These are phyloP conservation scores for Leccinum truebloodii DNA, from an alignment of 768 basidiomycete species.

Conservation along the genomic window DNA sequence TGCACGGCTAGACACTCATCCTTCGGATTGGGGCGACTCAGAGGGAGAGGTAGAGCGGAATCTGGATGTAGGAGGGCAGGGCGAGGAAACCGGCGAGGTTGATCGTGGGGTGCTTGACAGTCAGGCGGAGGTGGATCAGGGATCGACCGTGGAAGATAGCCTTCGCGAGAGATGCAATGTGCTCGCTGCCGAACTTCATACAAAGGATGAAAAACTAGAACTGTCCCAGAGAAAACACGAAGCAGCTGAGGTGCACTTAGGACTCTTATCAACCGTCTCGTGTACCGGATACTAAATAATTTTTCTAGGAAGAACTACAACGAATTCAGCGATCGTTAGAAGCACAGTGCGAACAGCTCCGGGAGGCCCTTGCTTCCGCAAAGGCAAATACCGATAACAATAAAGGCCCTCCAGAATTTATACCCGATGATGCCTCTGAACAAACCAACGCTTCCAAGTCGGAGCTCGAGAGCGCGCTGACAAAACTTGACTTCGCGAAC, in stretches of 20 bases:
- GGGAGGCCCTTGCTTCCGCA: slow-evolving; percentile 13
- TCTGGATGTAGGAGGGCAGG: slow-evolving; percentile 13
- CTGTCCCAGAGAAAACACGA: slow-evolving; percentile 15
- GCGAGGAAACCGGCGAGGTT: slow-evolving; percentile 19
- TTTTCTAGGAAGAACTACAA: slow-evolving; percentile 23
- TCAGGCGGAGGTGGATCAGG: slow-evolving; percentile 13
- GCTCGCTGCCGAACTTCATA: slow-evolving; percentile 20
- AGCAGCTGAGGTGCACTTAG: slow-evolving; percentile 23
- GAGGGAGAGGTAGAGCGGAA: slow-evolving; percentile 30
- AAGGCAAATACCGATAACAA: slow-evolving; percentile 5
- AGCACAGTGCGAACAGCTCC: slow-evolving; percentile 22
- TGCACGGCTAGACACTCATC: slow-evolving; percentile 24
- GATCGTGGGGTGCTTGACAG: slow-evolving; percentile 5
- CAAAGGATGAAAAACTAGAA: slow-evolving; percentile 23
- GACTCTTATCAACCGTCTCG: slow-evolving; percentile 1
- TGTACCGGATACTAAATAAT: slow-evolving; percentile 9
- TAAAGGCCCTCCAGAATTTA: slow-evolving; percentile 3
- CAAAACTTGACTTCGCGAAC: slow-evolving; percentile 18
- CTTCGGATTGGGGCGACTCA: slow-evolving; percentile 22
- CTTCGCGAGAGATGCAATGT: slow-evolving; percentile 18
- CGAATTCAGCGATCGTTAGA: slow-evolving; percentile 17
- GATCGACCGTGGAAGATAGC: slow-evolving; percentile 1
- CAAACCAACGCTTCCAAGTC: slow-evolving; percentile 4
- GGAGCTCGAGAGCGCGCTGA: slow-evolving; percentile 5
- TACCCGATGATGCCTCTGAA: slow-evolving; percentile 6